Evolutionary conservation across 768 basidiomycete genomes (phyloP).

Genomic region (Lactarius sanguifluus): DNA sequence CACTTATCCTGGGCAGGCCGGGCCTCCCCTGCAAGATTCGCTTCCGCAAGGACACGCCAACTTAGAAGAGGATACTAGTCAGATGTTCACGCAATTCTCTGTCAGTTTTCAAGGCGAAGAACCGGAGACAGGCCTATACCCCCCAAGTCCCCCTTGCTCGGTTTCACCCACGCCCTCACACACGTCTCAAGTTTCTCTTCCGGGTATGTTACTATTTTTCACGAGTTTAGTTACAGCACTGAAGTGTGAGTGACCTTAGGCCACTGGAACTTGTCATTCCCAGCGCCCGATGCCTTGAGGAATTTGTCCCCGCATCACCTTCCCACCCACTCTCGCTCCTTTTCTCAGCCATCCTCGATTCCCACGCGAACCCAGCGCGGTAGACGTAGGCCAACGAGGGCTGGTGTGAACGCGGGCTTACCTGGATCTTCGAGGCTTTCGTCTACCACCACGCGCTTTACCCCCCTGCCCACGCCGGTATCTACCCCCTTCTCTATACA

Average conservation of each 20-base stretch:
- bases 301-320: background rate
- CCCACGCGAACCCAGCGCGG: background rate
- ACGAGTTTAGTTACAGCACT: background rate
- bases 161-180: background rate
- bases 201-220: background rate
- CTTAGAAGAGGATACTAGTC: background rate
- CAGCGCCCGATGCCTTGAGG: background rate
- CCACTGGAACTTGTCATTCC: too few relatives aligned
- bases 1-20: background rate
- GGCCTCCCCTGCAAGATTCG: conserved; percentile 1
- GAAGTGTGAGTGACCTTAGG: background rate
- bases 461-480: too few relatives aligned
- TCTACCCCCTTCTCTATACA: background rate
- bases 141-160: conserved; percentile 3
- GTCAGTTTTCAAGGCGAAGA: background rate
- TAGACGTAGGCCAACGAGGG: background rate
- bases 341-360: conserved; percentile 1
- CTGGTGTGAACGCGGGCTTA: background rate
- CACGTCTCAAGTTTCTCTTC: background rate
- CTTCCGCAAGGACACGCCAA: background rate
- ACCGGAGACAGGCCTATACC: conserved; percentile 1
- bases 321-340: background rate
- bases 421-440: background rate
- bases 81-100: background rate
- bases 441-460: background rate